Evolutionary conservation across 345 rosid genomes (phyloP), one percentile per base, ranked within the genome.

Genomic region (Euphorbia tirucalli): DNA sequence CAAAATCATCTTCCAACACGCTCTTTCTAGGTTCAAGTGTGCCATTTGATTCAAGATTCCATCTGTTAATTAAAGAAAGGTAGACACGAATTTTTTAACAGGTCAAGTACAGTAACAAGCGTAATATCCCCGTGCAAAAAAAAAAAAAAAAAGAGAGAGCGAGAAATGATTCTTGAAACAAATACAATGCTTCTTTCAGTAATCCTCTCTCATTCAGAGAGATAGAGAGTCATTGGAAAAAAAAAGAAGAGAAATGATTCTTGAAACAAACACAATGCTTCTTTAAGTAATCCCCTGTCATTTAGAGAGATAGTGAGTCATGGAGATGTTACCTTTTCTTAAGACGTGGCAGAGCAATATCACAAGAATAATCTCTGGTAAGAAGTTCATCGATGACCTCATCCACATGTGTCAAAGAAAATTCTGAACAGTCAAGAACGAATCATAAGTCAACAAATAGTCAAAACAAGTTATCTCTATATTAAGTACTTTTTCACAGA

Each of bases 1-100:
- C 97, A 76, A 95, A 95, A 76, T 95, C 98, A 67, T 92, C 99
- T 81, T 92, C 99, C 80, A 95, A 70, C 60, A 93, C 97, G 74
- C 98, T 92, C 77, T 87, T 92, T 74, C 97, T 84, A 7, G 86
- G 92, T 65, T 96, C 99, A 67, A 96, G 81, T 11, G 75, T 39
- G 76, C 88, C 87, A 77, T 80, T 74, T 44, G 92, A 85, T 75
- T 96, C 97, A 21, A 93, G 91, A 75, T 83, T 96, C 95, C 87
- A 88, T 79, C 96, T 90, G 81, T 62, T 25, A 28, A 68, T 71
- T 55, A 58, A 39, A 41, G 28, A 52, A 52, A 81, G 25, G 56
- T 30, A 39, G 71, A 19, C 0, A 21, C 46, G 60, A 11, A 66
- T 10, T 6, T 24, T 25, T 15, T 16, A 16, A 31, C 41, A 22